Evolutionary conservation across 169 alveolate genomes (phyloP), one percentile per base, ranked within the genome.

Genomic region (Neospora caninum): DNA sequence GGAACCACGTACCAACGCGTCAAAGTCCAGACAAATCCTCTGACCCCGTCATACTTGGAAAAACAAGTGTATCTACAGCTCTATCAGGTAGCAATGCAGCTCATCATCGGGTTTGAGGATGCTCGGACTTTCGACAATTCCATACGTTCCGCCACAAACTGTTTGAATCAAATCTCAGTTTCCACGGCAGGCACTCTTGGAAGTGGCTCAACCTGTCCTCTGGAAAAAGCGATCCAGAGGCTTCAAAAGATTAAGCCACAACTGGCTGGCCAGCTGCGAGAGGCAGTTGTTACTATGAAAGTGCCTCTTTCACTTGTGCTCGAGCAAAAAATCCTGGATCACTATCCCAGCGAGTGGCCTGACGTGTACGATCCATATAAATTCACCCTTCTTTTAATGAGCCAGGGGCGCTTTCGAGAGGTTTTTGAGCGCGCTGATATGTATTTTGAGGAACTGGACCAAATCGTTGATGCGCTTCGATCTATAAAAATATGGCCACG

Each of bases 291-390:
- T 29, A 43, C 42, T 18, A 73, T 43, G n/a, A 91, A 91, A 31
- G 83, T 91, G 67, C 93, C 93, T 10, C 88, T 91, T 7, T 39
- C 93, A 1, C 69, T 39, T 10, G 88, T 73, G 42, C 78, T 91
- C 0, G 93, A 91, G n/a, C 49, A 43, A 27, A 91, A 73, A 7
- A 42, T 91, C 16, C 88, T 91, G n/a, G 73, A 67, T 25, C 36
- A 29, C 93, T 91, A 91, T 43, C 93, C 93, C 36, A 13, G 86
- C 29, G n/a, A 70, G 0, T 91, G 93, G 93, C 70, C 53, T 0
- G 93, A 39, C 45, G 93, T 91, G 22, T 27, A 78, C 6, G 80
- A 69, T 0, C 93, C 93, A 27, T 64, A 70, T 31, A 34, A 36
- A 25, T 91, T 91, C 49, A 49, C 67, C 49, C 88, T n/a, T 18